Evolutionary conservation across 2,329 filamentous ascomycete species (phyloP), one percentile per base, ranked within the genome.

Genomic region (Daldinia eschscholtzii): DNA sequence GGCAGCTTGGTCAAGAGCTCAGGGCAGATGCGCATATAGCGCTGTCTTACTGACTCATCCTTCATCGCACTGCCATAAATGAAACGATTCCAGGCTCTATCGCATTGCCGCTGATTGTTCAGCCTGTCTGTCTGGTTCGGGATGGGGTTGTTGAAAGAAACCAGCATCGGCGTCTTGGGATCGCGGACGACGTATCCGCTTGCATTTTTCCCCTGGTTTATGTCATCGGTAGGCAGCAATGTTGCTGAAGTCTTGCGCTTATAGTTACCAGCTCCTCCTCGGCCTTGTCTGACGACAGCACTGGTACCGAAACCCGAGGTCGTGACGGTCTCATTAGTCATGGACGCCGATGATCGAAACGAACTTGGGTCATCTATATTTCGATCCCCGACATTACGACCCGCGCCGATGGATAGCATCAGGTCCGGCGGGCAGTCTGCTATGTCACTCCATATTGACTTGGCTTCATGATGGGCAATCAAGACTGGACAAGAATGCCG

Each of bases 1-100:
- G 77, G 77, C 30, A 78, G 53, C 57, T 73, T 73, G 4, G 52
- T 41, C 35, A 77, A 60, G 23, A 78, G 60, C 57, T 79, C 77
- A 5, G 76, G 77, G n/a, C 73, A 74, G 12, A 79, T 70, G 12
- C 77, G 76, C 67, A 75, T 68, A 52, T 78, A 77, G 4, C 75
- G 71, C 15, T 58, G 68, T 23, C 72, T 72, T 20, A 61, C 33
- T 4, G 64, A 64, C n/a, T 65, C 64, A n/a, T 69, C 69, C 9
- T 69, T 70, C 55, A 70, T 59, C 12, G 68, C 61, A 1, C 68
- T 65, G 9, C 64, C 64, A 1, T 70, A 66, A 62, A 76, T 64
- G 59, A 77, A 79, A 26, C 65, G 72, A 42, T 70, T 67, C 77
- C 76, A 79, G 0, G 61, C 65, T 20, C 55, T 61, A 18, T 78